Evolutionary conservation across 768 basidiomycete genomes (phyloP).

Genomic region (Leccinum fibrillosum): DNA sequence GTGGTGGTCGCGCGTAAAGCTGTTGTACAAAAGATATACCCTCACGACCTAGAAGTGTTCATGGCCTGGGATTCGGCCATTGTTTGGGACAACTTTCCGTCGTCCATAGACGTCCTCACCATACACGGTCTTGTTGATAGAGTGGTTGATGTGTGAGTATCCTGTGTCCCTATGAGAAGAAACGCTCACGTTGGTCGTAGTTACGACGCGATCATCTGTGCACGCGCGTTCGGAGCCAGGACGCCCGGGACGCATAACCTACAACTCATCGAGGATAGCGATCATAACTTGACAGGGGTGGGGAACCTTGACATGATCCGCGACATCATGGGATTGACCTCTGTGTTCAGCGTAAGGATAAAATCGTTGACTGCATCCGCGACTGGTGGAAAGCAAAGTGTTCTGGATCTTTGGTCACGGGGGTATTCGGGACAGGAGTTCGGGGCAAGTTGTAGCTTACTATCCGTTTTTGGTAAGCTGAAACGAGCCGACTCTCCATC

Average conservation of each 20-base stretch:
- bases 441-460: conserved; percentile 43
- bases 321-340: conserved; percentile 1
- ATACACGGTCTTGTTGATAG: conserved; percentile 72
- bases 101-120: conserved; percentile 61
- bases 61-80: conserved; percentile 62
- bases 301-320: conserved; percentile 8
- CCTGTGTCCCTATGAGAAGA: neutral
- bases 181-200: conserved; percentile 33
- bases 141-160: conserved; percentile 65
- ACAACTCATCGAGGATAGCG: conserved; percentile 67
- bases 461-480: neutral
- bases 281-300: conserved; percentile 74
- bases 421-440: conserved; percentile 59
- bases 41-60: conserved; percentile 60
- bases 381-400: conserved; percentile 60
- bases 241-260: conserved; percentile 67
- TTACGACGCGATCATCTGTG: conserved; percentile 70
- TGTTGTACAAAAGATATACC: conserved; percentile 50
- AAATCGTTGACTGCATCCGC: conserved; percentile 63
- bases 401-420: conserved; percentile 51
- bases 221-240: conserved; percentile 54
- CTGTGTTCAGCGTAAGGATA: conserved; percentile 49
- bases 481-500: neutral
- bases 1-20: conserved; percentile 64
- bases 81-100: conserved; percentile 69